Conservation (phyloP, 2,329 filamentous ascomycete genomes). For the Colletotrichum gloeosporioides region DNA sequence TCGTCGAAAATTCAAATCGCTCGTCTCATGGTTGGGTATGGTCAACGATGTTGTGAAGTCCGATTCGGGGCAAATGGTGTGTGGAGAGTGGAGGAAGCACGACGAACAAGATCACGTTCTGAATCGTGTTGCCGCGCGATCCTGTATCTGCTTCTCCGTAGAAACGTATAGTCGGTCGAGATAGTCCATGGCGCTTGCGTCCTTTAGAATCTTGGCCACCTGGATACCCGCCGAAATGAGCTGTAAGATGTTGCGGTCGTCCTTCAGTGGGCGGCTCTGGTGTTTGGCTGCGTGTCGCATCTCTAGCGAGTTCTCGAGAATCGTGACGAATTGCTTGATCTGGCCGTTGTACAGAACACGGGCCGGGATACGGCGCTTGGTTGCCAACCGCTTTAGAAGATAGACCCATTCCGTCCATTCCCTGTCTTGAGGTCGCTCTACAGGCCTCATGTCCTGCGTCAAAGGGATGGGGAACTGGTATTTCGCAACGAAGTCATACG, state of each 20-base stretch:
- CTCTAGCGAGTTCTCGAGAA: conserved; percentile 86
- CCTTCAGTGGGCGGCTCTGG: conserved; percentile 82
- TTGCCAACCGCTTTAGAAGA: conserved; percentile 82
- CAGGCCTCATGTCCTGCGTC: conserved; percentile 80
- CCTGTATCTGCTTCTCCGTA: conserved; percentile 80
- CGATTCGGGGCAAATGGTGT: background rate
- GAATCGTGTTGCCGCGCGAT: conserved; percentile 57
- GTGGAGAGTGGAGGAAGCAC: background rate
- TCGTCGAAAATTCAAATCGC: background rate
- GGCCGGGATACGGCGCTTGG: conserved; percentile 84
- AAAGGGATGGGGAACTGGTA: conserved; percentile 90
- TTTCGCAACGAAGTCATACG: conserved; percentile 89
- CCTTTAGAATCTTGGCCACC: conserved; percentile 86
- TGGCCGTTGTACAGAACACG: conserved; percentile 86
- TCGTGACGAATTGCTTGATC: conserved; percentile 90
- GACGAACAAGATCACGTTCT: conserved; percentile 30
- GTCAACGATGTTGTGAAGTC: background rate
- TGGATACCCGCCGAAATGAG: conserved; percentile 87
- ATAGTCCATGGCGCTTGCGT: conserved; percentile 82
- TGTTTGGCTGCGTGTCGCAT: conserved; percentile 87
- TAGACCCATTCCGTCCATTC: conserved; percentile 96
- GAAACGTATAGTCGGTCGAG: conserved; percentile 82
- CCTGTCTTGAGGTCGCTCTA: conserved; percentile 76
- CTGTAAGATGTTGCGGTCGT: conserved; percentile 88
- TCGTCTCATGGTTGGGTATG: background rate